These are phyloP conservation scores for Durusdinium trenchii DNA, from an alignment of 73 alveolate genomes.

Conservation along the genomic window DNA sequence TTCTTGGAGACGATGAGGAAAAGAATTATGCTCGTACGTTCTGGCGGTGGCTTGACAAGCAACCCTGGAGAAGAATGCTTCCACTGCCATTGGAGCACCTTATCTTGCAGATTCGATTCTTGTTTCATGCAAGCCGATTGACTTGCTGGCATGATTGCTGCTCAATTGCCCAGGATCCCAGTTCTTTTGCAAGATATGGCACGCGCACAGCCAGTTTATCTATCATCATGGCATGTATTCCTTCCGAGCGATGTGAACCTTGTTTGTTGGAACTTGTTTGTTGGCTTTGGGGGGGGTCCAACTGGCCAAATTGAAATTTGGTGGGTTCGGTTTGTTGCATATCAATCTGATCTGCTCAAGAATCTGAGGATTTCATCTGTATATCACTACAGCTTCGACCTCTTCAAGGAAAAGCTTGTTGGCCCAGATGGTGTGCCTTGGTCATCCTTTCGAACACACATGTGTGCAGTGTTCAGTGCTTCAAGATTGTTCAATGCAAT, in stretches of 20 bases:
- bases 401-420: background rate
- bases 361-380: background rate
- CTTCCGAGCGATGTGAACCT: conserved; percentile 29
- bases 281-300: background rate
- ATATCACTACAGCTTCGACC: background rate
- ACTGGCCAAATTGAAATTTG: no score
- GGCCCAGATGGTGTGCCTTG: background rate
- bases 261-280: background rate
- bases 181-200: background rate
- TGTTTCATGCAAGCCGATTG: background rate
- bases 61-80: background rate
- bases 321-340: background rate
- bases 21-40: background rate
- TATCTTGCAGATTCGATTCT: background rate
- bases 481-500: background rate
- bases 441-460: background rate
- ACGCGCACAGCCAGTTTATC: background rate
- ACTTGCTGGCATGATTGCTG: background rate
- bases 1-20: background rate
- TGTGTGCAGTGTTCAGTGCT: background rate
- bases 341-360: background rate
- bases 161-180: background rate
- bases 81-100: background rate
- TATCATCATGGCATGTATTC: background rate
- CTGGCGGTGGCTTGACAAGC: conserved; percentile 3